Evolutionary conservation across 495 filamentous ascomycete species (phyloP), one percentile per base, ranked within the genome.

Genomic region (Podospora appendiculata): DNA sequence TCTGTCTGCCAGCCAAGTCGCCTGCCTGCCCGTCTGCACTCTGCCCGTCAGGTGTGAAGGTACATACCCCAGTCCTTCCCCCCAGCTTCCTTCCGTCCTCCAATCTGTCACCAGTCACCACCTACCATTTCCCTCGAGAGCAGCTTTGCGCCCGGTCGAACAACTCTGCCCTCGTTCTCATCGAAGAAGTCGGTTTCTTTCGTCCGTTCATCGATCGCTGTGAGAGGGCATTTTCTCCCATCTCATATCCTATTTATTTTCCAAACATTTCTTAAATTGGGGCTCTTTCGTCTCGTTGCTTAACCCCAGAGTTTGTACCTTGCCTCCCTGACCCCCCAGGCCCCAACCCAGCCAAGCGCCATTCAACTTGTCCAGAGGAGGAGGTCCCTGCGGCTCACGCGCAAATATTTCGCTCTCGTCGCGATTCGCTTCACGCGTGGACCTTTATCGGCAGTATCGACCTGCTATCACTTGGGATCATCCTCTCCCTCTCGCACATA

Each of bases 401-500:
- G 64, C 62, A 65, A 66, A 65, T 59, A 59, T 59, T 67, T 67
- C 40, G 51, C 51, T 58, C 47, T 53, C 55, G 51, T 58, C 56
- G 56, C 58, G 54, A 49, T 45, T 52, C 39, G 25, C 25, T 39
- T 47, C 45, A 33, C 41, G 36, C 12, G 41, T 38, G 14, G 39
- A 34, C 14, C 32, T 13, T 48, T 38, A 49, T 52, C 54, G 25
- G 38, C 49, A 19, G 42, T 45, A 32, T 16, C n/a, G 18, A 55
- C 41, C 40, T 17, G 18, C 43, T 36, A 9, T 39, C 18, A 32
- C 53, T 25, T 25, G 25, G 25, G 25, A n/a, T 35, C n/a, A 17
- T 14, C 14, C 17, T 35, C 48, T 40, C 9, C 32, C 8, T 13
- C 13, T 32, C 4, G 13, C 10, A 32, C 10, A 38, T 50, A 48